Conservation (phyloP, 768 basidiomycete genomes). For the Boletus eberwhitei region DNA sequence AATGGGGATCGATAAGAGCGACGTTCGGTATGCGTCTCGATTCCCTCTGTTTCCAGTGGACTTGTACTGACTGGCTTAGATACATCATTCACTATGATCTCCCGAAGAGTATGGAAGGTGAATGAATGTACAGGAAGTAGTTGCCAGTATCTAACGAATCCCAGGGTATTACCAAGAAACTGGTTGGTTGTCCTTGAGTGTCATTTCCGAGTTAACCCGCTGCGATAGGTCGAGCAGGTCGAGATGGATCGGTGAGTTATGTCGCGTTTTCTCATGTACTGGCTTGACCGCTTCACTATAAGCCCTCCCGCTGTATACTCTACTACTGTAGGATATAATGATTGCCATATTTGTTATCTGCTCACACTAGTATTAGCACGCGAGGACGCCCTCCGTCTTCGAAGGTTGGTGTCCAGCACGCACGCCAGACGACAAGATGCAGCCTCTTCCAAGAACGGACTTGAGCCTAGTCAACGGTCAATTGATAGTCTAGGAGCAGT, state of each 20-base stretch:
- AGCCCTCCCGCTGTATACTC: conserved; percentile 79
- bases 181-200: conserved; percentile 38
- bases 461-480: conserved; percentile 65
- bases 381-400: conserved; percentile 65
- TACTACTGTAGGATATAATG: conserved; percentile 63
- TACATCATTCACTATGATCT: conserved; percentile 82
- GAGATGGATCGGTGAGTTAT: conserved; percentile 64
- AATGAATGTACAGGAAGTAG: background rate
- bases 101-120: conserved; percentile 82
- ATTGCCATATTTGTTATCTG: background rate
- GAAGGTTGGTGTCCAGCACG: conserved; percentile 45
- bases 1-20: conserved; percentile 81
- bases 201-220: background rate
- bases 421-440: conserved; percentile 44
- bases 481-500: conserved; percentile 63
- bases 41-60: background rate
- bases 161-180: conserved; percentile 87
- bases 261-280: background rate
- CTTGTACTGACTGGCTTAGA: conserved; percentile 29
- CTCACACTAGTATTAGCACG: conserved; percentile 45
- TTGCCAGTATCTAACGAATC: background rate
- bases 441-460: conserved; percentile 45
- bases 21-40: conserved; percentile 51
- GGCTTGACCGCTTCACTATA: background rate
- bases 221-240: conserved; percentile 65